A percentile compares a stretch with the other conserved stretches of the same genome.
Conservation (phyloP, 225 moss, liverwort and hornwort genomes). For the Sphagnum contortum region DNA sequence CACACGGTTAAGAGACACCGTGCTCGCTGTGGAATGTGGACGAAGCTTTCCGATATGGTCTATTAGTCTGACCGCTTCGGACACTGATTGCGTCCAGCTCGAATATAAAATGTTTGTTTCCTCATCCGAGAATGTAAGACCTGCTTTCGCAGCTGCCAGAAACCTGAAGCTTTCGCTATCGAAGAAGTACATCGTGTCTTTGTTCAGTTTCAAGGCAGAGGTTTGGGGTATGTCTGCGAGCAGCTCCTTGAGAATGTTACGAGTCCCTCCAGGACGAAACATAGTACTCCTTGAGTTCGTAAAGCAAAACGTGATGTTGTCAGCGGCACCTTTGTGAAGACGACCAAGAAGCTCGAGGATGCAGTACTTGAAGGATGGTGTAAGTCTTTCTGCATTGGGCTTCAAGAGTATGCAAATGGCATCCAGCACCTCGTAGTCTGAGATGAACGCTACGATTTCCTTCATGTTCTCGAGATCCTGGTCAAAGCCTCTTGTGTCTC, state of each 20-base stretch:
- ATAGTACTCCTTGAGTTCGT: slow-evolving; percentile 4
- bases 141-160: not conserved
- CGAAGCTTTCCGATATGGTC: not conserved
- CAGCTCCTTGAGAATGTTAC: not conserved
- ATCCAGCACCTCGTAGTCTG: not conserved
- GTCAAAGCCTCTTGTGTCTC: slow-evolving; percentile 20
- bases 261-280: slow-evolving; percentile 2
- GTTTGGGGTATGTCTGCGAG: not conserved
- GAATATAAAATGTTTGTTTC: not conserved
- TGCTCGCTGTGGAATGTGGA: slow-evolving; percentile 1
- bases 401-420: slow-evolving; percentile 14
- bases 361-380: slow-evolving; percentile 8
- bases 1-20: slow-evolving; percentile 5
- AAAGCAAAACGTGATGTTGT: slow-evolving; percentile 2
- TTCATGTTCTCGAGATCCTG: slow-evolving; percentile 20
- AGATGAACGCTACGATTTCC: slow-evolving; percentile 5
- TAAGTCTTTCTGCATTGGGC: slow-evolving; percentile 15
- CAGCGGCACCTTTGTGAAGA: slow-evolving; percentile 1
- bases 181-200: slow-evolving; percentile 7
- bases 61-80: slow-evolving; percentile 4
- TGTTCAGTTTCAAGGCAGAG: slow-evolving; percentile 2
- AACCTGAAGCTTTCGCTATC: slow-evolving; percentile 11
- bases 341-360: slow-evolving; percentile 7
- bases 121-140: too few species aligned
- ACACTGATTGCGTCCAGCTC: slow-evolving; percentile 5